Conservation (phyloP, 2,329 filamentous ascomycete species). For the Epichloe uncinata region DNA sequence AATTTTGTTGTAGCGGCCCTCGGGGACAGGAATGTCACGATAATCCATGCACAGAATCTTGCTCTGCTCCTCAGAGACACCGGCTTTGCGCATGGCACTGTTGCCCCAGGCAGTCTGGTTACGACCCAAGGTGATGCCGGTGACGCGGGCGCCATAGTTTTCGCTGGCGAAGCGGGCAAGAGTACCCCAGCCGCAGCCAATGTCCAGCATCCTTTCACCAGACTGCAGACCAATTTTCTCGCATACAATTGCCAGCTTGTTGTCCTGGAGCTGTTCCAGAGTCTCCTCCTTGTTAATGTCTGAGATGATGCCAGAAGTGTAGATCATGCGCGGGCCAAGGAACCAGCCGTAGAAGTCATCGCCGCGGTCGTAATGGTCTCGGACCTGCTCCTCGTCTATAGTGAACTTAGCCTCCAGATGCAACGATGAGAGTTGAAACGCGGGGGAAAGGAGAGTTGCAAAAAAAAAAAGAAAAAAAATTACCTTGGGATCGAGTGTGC, state of each 20-base stretch:
- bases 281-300: conserved; percentile 79
- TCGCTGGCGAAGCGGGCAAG: conserved; percentile 84
- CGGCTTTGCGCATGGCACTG: conserved; percentile 67
- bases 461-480: too few species aligned
- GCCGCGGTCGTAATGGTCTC: conserved; percentile 93
- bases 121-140: conserved; percentile 84
- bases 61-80: conserved; percentile 77
- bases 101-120: conserved; percentile 98
- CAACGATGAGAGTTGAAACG: too few species aligned
- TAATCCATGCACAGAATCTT: conserved; percentile 94
- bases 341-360: conserved; percentile 99
- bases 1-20: conserved; percentile 71
- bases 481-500: conserved; percentile 76
- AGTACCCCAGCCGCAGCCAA: conserved; percentile 97
- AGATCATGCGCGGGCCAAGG: conserved; percentile 96
- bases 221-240: conserved; percentile 82
- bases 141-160: conserved; percentile 77
- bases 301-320: conserved; percentile 88
- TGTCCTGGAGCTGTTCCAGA: conserved; percentile 92
- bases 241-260: conserved; percentile 89
- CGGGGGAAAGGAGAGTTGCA: too few species aligned
- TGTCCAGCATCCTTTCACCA: conserved; percentile 77
- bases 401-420: conserved; percentile 6
- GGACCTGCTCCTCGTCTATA: conserved; percentile 80
- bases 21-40: conserved; percentile 74